Evolutionary conservation across 371 early-diverging fungal species (phyloP).

Genomic region (Mucor irregularis): DNA sequence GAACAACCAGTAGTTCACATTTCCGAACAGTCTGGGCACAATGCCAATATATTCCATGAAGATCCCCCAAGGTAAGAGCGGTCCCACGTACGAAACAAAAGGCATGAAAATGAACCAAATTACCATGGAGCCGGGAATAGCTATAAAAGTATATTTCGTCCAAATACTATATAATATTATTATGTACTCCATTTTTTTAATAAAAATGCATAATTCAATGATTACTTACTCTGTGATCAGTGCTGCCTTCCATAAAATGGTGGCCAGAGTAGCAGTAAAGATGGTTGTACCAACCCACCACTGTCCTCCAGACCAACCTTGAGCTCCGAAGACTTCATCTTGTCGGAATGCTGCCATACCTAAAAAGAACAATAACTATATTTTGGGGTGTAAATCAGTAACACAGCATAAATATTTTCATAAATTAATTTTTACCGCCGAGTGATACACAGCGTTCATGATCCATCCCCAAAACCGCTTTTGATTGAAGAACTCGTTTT

Average conservation of each 20-base stretch:
- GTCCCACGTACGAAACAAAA: constrained; percentile 74
- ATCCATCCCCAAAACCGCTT: constrained; percentile 94
- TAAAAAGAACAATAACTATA: constrained; percentile 27
- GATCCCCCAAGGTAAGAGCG: constrained; percentile 46
- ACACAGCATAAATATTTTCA: background rate
- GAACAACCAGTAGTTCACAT: constrained; percentile 79
- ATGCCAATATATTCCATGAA: constrained; percentile 80
- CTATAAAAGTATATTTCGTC: constrained; percentile 78
- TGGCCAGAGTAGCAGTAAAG: constrained; percentile 71
- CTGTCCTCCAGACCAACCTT: constrained; percentile 65
- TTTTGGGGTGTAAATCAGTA: background rate
- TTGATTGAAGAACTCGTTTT: constrained; percentile 88
- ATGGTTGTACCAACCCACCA: constrained; percentile 76
- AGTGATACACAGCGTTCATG: constrained; percentile 90
- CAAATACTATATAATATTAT: constrained; percentile 48
- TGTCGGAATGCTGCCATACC: constrained; percentile 26
- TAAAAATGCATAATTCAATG: background rate
- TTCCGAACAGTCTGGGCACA: constrained; percentile 59
- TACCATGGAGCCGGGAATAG: constrained; percentile 75
- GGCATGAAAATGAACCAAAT: constrained; percentile 86
- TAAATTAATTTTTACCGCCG: constrained; percentile 39
- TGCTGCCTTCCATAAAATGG: constrained; percentile 79
- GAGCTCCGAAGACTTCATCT: constrained; percentile 20
- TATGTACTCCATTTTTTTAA: background rate
- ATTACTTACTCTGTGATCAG: constrained; percentile 64